phyloP scores from a whole-genome alignment of 179 eudicot genomes.

The Pouteria campechiana region DNA sequence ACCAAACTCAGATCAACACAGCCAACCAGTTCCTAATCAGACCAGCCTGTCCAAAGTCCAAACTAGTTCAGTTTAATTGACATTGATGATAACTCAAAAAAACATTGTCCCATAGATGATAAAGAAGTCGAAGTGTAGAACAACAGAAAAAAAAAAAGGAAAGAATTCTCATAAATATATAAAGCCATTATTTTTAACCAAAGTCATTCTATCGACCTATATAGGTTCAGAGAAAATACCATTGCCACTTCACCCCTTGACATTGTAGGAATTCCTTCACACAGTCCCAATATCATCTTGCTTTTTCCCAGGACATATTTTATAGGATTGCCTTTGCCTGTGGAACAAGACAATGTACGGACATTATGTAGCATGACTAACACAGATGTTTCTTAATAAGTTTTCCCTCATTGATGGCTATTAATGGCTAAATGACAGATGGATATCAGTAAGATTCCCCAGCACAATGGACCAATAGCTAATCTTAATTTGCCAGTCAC shows the following conservation, averaged over 20 bases:
- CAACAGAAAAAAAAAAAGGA: neutral
- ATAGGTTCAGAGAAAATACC: slow-evolving; percentile 23
- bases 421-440: neutral
- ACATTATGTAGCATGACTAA: no score
- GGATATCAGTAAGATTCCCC: neutral
- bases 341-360: slow-evolving; percentile 9
- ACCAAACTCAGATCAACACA: no score
- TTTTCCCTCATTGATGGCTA: slow-evolving; percentile 4
- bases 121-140: neutral
- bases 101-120: neutral
- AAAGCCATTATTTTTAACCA: neutral
- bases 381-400: no score
- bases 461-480: no score
- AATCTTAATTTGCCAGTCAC: no score
- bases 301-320: slow-evolving; percentile 90
- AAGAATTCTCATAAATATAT: no score
- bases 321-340: slow-evolving; percentile 76
- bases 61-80: no score
- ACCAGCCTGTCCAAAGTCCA: no score
- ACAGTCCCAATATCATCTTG: slow-evolving; percentile 82
- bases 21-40: no score
- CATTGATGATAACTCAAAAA: neutral
- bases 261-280: slow-evolving; percentile 96
- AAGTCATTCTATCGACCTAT: neutral
- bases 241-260: slow-evolving; percentile 89